Evolutionary conservation across 1,284 basidiomycete genomes (phyloP), one percentile per base, ranked within the genome.

Genomic region (Lentinula novae-zelandiae): DNA sequence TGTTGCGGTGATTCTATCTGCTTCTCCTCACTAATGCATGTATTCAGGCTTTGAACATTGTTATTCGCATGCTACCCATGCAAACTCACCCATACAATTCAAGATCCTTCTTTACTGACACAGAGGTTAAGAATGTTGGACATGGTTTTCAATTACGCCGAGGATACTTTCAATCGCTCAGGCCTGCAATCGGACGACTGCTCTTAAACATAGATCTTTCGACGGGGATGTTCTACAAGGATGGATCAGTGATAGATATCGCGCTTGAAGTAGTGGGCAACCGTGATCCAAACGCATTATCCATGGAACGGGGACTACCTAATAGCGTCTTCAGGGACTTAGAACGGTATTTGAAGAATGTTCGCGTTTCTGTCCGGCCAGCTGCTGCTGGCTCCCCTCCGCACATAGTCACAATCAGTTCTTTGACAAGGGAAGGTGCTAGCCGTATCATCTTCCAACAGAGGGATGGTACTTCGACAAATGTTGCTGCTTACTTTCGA

Each of bases 181-280:
- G 85, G 13, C 86, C 85, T 3, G 82, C 78, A 0, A 72, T 82
- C 3, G 78, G 78, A 1, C 74, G 71, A 2, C 78, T 87, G 69
- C 66, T 87, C 7, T 77, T 87, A 67, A 87, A 87, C 60, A 77
- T 87, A 58, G 85, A 87, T 61, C 86, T 87, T 50, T 80, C 80
- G 1, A 86, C 85, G 0, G 85, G 82, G 1, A 75, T 81, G 2
- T 85, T 87, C 82, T 87, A 83, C 69, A 80, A 81, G 65, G 67
- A 77, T 0, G 70, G 70, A 3, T 63, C 65, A 0, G 60, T 70
- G 6, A 67, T 85, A 57, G 68, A 74, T 27, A 69, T 86, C 0
- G 80, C 80, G 56, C 68, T 81, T 1, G 78, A 81, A 6, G 79
- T 80, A 63, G 58, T 85, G 8, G 73, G 72, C 0, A 15, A 42